Base-by-base conservation (phyloP, 2,329 filamentous ascomycete genomes). In the Myriosclerotinia duriaeana region DNA sequence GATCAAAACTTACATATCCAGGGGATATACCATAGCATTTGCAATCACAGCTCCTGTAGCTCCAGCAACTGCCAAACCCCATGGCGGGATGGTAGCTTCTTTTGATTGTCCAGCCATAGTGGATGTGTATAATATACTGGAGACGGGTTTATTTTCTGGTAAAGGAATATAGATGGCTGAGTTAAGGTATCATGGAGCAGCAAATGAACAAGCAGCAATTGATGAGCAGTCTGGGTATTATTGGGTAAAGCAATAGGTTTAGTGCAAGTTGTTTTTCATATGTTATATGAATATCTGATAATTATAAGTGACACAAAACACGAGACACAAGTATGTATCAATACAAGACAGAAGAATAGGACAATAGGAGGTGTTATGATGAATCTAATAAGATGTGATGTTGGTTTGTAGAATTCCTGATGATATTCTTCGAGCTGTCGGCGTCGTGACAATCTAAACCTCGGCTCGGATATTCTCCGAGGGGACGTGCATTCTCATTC, bases 1-100 rank as follows among this genome's bases (percentile, higher is more conserved):
- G 53, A 59, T 50, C 54, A 50, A 48, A 52, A 80, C 90, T 82
- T 83, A 97, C 93, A 99, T 93, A 79, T 99, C 95, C 68, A 99
- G 84, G 56, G 95, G 95, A 79, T 99, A 99, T 67, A 98, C 94
- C 70, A 97, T 81, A 54, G 93, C 91, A 82, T 99, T 99, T 67
- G 95, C 95, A 68, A 99, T 84, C 48, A 98, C 92, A 56, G 95
- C 95, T 69, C 95, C 95, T 26, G 92, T 91, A 63, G 95, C 92
- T 74, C 95, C 95, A 70, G 95, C 94, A 71, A 97, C 87, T 65
- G 95, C 95, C 76, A 89, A 89, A 65, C 93, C 94, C 94, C 94
- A 98, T 65, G 95, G 91, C 53, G 95, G 93, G 68, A 98, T 71
- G 82, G 69, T 36, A 38, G 71, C 73, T 60, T 77, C 74, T 66